Evolutionary conservation across 2,329 filamentous ascomycete genomes (phyloP).

Genomic region (Colletotrichum sp.): DNA sequence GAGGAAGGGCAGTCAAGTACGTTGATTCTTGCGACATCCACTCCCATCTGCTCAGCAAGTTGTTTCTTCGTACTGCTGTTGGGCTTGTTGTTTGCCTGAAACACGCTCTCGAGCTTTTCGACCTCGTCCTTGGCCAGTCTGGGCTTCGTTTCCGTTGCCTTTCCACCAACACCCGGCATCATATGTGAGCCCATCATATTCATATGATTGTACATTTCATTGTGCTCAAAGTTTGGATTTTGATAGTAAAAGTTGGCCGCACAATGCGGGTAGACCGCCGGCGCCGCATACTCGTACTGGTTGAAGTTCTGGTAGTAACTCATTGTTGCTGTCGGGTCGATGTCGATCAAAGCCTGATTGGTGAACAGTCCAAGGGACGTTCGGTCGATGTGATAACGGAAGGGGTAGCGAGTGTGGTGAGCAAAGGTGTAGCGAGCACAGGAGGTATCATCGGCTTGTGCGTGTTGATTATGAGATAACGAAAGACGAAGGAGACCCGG

Average conservation of each 20-base stretch:
- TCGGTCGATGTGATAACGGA: not conserved
- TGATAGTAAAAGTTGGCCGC: conserved; percentile 13
- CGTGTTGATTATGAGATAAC: not conserved
- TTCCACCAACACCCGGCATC: conserved; percentile 13
- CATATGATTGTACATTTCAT: not conserved
- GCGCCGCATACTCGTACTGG: conserved; percentile 5
- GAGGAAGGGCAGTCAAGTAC: conserved; percentile 39
- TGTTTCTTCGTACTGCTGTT: conserved; percentile 66
- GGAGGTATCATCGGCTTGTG: not conserved
- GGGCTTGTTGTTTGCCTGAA: conserved; percentile 68
- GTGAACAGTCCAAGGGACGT: not conserved
- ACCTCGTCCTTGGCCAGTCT: conserved; percentile 64
- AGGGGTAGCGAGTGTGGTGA: not conserved
- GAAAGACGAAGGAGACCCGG: not conserved
- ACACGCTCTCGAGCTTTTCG: conserved; percentile 64
- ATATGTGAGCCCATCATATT: conserved; percentile 22
- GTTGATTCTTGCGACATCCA: conserved; percentile 69
- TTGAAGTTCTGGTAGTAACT: not conserved
- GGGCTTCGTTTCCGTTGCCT: conserved; percentile 54
- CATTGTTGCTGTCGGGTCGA: not conserved
- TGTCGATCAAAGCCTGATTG: not conserved
- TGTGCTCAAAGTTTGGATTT: not conserved
- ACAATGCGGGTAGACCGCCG: not conserved
- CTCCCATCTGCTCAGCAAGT: conserved; percentile 64
- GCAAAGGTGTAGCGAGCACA: not conserved